Conservation (phyloP, 495 filamentous ascomycete species). For the Podospora fimiseda region DNA sequence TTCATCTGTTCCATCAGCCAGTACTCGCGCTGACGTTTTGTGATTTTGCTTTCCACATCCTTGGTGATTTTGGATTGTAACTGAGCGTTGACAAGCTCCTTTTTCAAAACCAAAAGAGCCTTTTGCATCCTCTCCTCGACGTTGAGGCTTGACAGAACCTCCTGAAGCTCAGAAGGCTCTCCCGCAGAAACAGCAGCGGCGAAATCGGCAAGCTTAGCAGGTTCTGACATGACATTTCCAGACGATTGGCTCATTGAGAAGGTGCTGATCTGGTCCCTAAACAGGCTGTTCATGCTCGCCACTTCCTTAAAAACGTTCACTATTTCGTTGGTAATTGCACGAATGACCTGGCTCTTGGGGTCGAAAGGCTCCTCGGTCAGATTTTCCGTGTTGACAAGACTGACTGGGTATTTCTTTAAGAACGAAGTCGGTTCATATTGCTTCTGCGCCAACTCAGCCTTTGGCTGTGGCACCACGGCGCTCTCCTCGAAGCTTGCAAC, state of each 20-base stretch:
- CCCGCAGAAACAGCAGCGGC: conserved; percentile 90
- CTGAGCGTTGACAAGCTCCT: conserved; percentile 96
- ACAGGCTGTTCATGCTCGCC: conserved; percentile 85
- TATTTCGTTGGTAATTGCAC: conserved; percentile 92
- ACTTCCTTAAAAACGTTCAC: conserved; percentile 98
- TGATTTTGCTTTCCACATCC: conserved; percentile 96
- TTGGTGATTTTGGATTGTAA: conserved; percentile 96
- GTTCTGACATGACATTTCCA: conserved; percentile 91
- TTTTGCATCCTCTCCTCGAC: conserved; percentile 87
- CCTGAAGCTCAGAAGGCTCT: conserved; percentile 85
- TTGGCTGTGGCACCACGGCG: conserved; percentile 36
- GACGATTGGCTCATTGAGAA: conserved; percentile 93
- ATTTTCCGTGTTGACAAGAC: conserved; percentile 91
- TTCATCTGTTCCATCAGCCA: conserved; percentile 99
- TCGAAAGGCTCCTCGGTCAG: conserved; percentile 81
- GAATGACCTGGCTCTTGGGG: conserved; percentile 75
- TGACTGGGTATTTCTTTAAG: conserved; percentile 82
- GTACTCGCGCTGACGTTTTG: conserved; percentile 96
- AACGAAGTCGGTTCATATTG: conserved; percentile 87
- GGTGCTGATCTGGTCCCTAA: conserved; percentile 93
- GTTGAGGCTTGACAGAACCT: conserved; percentile 82
- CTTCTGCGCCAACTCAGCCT: conserved; percentile 41
- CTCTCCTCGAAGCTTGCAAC: conserved; percentile 96
- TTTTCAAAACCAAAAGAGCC: conserved; percentile 86
- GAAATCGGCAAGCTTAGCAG: conserved; percentile 91